Evolutionary conservation across 768 basidiomycete genomes (phyloP), one percentile per base, ranked within the genome.

Genomic region (Mycena vitilis): DNA sequence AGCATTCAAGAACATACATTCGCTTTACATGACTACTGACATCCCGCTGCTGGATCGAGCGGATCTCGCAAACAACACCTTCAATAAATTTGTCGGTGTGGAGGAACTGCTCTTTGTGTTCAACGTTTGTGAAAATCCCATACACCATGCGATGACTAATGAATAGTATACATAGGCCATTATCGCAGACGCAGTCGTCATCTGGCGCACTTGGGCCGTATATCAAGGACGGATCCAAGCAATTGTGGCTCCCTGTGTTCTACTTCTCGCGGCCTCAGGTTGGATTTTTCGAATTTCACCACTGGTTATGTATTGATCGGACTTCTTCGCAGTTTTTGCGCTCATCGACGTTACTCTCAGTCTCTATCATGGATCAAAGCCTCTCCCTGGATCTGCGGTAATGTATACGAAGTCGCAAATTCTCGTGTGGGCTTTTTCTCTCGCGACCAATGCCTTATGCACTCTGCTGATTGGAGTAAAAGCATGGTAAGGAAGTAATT

Each of bases 161-260:
- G 52, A 53, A 23, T 40, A 53, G 25, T 45, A 53, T 45, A 37
- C 42, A 37, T 42, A 63, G 62, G 44, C 44, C 22, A 63, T 63
- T 25, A 34, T 63, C 44, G 62, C 52, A 53, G 62, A 63, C 47
- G 53, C 52, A 15, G 62, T 63, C 44, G 52, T 63, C 40, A 45
- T 63, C 51, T 63, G 62, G 62, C 62, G 62, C 44, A 63, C 62
- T 45, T 63, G 53, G 62, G 62, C 62, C 53, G 30, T 63, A 34
- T 63, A 54, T 54, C 16, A 22, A 34, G 62, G 62, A 23, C 10
- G 62, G 53, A 42, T 63, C 30, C 25, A n/a, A 36, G 53, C 62
- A 53, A 63, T 63, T 44, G 38, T 25, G 52, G 40, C 44, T 23
- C 62, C 62, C 62, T 63, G 62, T 47, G 51, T 63, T 45, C 52